phyloP scores from a whole-genome alignment of 805 yeast species.

The Candida parachauliodes region DNA sequence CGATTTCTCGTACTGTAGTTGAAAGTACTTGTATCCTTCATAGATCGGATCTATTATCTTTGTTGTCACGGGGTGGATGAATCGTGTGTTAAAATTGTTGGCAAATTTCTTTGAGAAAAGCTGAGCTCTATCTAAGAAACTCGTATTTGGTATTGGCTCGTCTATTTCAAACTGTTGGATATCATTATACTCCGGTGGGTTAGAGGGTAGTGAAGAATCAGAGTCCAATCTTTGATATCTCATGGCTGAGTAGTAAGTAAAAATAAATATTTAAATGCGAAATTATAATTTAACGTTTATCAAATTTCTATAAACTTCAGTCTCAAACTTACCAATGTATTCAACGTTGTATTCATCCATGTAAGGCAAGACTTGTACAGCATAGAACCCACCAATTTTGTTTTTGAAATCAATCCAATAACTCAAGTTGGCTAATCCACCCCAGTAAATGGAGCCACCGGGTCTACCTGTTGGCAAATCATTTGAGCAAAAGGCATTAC shows the following conservation, averaged over 20 bases:
- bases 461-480: slow-evolving; percentile 33
- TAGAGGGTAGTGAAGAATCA: neutral
- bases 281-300: slow-evolving; percentile 8
- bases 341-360: slow-evolving; percentile 22
- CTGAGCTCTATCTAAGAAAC: slow-evolving; percentile 34
- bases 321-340: slow-evolving; percentile 22
- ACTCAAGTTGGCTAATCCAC: slow-evolving; percentile 37
- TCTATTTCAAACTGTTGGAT: slow-evolving; percentile 38
- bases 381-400: slow-evolving; percentile 38
- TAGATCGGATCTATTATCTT: slow-evolving; percentile 50
- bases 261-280: too few species aligned
- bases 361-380: slow-evolving; percentile 33
- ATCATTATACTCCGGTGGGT: slow-evolving; percentile 4
- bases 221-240: slow-evolving; percentile 2
- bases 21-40: slow-evolving; percentile 41
- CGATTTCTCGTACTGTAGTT: slow-evolving; percentile 49
- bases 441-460: slow-evolving; percentile 33
- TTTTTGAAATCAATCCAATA: slow-evolving; percentile 40
- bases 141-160: slow-evolving; percentile 18
- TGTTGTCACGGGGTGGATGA: slow-evolving; percentile 39
- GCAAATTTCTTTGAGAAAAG: slow-evolving; percentile 33
- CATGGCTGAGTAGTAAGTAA: neutral
- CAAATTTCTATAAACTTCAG: slow-evolving; percentile 19
- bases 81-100: slow-evolving; percentile 27
- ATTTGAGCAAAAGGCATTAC: slow-evolving; percentile 26